Conservation (phyloP, 495 filamentous ascomycete species). For the Talaromyces ruber region DNA sequence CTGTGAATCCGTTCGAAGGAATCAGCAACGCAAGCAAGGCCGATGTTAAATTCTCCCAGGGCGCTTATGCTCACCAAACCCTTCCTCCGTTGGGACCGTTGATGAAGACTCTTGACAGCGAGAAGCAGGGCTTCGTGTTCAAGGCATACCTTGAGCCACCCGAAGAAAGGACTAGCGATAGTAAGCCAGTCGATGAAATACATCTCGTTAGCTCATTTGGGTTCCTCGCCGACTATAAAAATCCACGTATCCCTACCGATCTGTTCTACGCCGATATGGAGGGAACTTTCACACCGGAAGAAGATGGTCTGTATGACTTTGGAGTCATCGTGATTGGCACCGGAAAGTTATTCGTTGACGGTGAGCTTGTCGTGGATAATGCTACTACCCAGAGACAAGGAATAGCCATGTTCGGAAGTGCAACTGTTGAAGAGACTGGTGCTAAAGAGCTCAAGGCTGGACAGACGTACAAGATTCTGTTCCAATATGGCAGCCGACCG, state of each 20-base stretch:
- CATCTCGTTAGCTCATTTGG: conserved; percentile 44
- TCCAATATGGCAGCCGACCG: conserved; percentile 57
- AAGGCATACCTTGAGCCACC: conserved; percentile 51
- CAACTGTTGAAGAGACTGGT: conserved; percentile 53
- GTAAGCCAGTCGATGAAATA: conserved; percentile 40
- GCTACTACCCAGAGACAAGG: conserved; percentile 52
- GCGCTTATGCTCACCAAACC: conserved; percentile 53
- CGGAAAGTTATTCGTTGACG: conserved; percentile 60
- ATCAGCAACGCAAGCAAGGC: conserved; percentile 46
- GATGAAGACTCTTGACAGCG: conserved; percentile 38
- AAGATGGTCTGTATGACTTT: conserved; percentile 62
- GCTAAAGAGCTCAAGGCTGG: conserved; percentile 48
- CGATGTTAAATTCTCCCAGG: conserved; percentile 36
- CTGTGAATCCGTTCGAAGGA: conserved; percentile 58
- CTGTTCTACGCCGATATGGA: conserved; percentile 57
- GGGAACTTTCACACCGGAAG: conserved; percentile 48
- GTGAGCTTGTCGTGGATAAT: conserved; percentile 63
- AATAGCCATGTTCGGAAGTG: conserved; percentile 51
- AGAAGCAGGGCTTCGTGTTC: conserved; percentile 46
- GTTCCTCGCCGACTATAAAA: conserved; percentile 56
- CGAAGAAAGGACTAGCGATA: conserved; percentile 29
- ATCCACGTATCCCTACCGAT: conserved; percentile 40
- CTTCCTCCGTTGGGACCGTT: conserved; percentile 45
- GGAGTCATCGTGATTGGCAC: conserved; percentile 71
- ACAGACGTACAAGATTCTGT: conserved; percentile 48